Conservation (phyloP, 1,284 basidiomycete species). For the Cutaneotrichosporon cutaneum region DNA sequence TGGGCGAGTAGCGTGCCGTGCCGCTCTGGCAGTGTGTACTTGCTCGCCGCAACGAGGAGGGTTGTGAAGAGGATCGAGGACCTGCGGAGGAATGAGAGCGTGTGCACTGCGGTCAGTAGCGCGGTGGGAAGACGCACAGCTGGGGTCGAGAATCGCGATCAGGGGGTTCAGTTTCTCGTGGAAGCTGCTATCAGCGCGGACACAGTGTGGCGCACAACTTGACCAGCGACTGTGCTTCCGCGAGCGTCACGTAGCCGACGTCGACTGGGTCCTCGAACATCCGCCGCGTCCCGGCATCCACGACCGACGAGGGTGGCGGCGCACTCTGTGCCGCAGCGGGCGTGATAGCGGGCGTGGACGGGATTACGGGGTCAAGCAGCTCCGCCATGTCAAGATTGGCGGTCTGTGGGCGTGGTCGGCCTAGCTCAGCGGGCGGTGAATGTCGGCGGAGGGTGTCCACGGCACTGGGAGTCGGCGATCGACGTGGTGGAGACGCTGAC, state of each 20-base stretch:
- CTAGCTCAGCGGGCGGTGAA: not conserved
- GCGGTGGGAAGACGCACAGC: constrained; percentile 14
- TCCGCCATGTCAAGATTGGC: not conserved
- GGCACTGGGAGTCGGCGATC: no score
- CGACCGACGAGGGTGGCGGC: not conserved
- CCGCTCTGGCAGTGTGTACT: constrained; percentile 14
- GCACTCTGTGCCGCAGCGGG: not conserved
- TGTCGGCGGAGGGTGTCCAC: no score
- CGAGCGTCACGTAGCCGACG: not conserved
- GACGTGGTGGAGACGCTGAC: not conserved
- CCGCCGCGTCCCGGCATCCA: not conserved
- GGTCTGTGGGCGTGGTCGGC: not conserved
- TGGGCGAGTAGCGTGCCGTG: constrained; percentile 11
- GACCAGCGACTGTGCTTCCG: not conserved
- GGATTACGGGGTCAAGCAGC: not conserved
- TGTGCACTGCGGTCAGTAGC: constrained; percentile 14
- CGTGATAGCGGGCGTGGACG: not conserved
- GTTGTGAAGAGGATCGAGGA: constrained; percentile 18
- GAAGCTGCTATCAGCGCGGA: not conserved
- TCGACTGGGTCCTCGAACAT: constrained; percentile 3
- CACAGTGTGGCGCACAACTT: not conserved
- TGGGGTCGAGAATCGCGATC: constrained; percentile 17
- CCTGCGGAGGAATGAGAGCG: constrained; percentile 9
- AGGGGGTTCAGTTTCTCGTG: constrained; percentile 14
- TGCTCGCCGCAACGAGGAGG: constrained; percentile 12